Evolutionary conservation across 176 grass and related monocot genomes (phyloP), one percentile per base, ranked within the genome.

Genomic region (Bromus sterilis): DNA sequence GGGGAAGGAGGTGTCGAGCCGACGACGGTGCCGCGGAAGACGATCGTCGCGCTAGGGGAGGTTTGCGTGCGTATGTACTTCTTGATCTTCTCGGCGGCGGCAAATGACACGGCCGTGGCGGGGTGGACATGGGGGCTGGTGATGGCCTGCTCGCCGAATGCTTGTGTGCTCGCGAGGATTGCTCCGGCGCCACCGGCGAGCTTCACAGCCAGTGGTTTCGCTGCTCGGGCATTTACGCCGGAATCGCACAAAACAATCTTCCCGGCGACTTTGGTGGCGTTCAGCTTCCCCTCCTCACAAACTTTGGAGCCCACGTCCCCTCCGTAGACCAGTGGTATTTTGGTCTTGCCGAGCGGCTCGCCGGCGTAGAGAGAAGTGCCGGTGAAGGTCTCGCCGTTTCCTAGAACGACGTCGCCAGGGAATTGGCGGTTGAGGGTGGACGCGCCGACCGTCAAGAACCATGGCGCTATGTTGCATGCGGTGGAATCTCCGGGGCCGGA

Each of bases 381-480:
- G 1, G 21, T 65, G 33, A 86, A 80, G 53, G 16, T 69, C 4
- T 67, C 64, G 4, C 83, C 74, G 36, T 82, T 51, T n/a, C 86
- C 89, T 2, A 94, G 88, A 9, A 86, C 53, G 13, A 91, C 75
- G 28, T 74, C 58, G 0, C 79, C 82, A 0, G 74, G 88, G 69
- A 94, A 90, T 20, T 21, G 59, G 20, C 89, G 83, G 74, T 91
- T 85, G 16, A 94, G 49, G 36, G 69, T 78, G 11, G 82, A 80
- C 13, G 92, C 92, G 1, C 86, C 92, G n/a, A 94, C 86, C 4
- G 92, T 94, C 66, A 84, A 11, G 58, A 89, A 51, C 92, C 89
- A 94, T 5, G 92, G 92, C 15, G 92, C 92, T 3, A 49, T 9
- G 74, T 94, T 94, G 36, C 18, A 56, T 12, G 44, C 56, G 7